A percentile compares a stretch with the other conserved stretches of the same genome.
Evolutionary conservation across 192 early-diverging fungal species (phyloP).

Genomic region (Oehlia diaphana): DNA sequence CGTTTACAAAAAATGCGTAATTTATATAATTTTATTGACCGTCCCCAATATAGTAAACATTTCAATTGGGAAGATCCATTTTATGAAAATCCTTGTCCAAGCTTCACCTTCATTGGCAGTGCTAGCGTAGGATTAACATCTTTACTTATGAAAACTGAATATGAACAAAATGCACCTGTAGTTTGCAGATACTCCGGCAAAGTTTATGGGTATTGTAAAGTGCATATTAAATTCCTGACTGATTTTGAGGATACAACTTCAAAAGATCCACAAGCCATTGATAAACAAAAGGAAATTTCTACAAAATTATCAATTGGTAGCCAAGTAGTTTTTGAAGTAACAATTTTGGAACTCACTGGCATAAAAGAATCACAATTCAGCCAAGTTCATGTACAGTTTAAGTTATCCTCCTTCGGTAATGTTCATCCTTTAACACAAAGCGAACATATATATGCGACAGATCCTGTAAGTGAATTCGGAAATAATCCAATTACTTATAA

Average conservation of each 20-base stretch:
- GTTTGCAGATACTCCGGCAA: slow-evolving; percentile 47
- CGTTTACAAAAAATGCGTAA: slow-evolving; percentile 72
- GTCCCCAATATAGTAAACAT: slow-evolving; percentile 56
- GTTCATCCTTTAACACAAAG: slow-evolving; percentile 36
- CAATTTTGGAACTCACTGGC: slow-evolving; percentile 56
- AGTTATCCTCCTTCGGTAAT: slow-evolving; percentile 61
- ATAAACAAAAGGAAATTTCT: slow-evolving; percentile 21
- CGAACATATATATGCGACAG: slow-evolving; percentile 62
- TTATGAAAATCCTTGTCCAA: slow-evolving; percentile 54
- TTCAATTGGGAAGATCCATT: slow-evolving; percentile 61
- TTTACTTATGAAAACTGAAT: slow-evolving; percentile 43
- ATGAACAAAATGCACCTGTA: slow-evolving; percentile 47
- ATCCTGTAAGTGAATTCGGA: slow-evolving; percentile 56
- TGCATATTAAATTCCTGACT: slow-evolving; percentile 46
- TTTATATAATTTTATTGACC: slow-evolving; percentile 60
- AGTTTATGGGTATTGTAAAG: slow-evolving; percentile 38
- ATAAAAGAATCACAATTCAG: slow-evolving; percentile 60
- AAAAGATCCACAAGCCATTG: slow-evolving; percentile 14
- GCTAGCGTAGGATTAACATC: slow-evolving; percentile 47
- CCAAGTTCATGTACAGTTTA: slow-evolving; percentile 75
- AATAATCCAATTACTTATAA: slow-evolving; percentile 51
- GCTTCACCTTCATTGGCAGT: slow-evolving; percentile 55
- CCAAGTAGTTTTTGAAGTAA: slow-evolving; percentile 63
- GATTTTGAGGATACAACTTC: slow-evolving; percentile 27
- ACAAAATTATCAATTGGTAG: slow-evolving; percentile 46